These are phyloP conservation scores for Trypanosoma lewisi DNA, from an alignment of 208 protist genomes.

Conservation along the genomic window DNA sequence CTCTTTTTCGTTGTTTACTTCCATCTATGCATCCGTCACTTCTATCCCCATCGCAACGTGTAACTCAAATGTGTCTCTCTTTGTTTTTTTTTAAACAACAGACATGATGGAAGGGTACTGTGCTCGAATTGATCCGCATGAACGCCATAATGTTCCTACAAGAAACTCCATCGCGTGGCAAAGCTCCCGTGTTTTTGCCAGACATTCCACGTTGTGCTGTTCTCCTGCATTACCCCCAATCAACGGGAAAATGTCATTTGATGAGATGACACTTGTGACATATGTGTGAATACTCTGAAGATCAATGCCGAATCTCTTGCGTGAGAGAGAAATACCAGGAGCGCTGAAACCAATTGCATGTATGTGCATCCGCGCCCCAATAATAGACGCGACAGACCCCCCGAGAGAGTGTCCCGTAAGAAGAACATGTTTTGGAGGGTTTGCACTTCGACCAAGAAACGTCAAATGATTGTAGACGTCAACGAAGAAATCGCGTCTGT, in stretches of 20 bases:
- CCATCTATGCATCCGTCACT: too few species aligned
- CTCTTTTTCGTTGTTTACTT: not conserved
- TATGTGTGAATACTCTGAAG: slow-evolving; percentile 45
- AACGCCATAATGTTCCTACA: slow-evolving; percentile 68
- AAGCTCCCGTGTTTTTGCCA: slow-evolving; percentile 57
- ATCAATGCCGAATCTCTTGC: slow-evolving; percentile 49
- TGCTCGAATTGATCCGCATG: slow-evolving; percentile 58
- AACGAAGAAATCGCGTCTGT: slow-evolving; percentile 69
- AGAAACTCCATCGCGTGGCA: slow-evolving; percentile 85
- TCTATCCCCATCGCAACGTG: not conserved
- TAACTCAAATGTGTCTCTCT: not conserved
- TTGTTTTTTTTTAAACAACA: slow-evolving; percentile 33
- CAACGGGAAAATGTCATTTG: slow-evolving; percentile 71
- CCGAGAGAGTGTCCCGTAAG: slow-evolving; percentile 84
- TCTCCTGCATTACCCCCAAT: slow-evolving; percentile 66
- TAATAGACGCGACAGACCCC: slow-evolving; percentile 66
- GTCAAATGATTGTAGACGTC: slow-evolving; percentile 74
- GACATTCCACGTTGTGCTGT: slow-evolving; percentile 73
- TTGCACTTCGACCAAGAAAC: slow-evolving; percentile 36
- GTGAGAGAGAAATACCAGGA: slow-evolving; percentile 61
- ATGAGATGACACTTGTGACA: slow-evolving; percentile 58
- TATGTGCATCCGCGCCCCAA: slow-evolving; percentile 59
- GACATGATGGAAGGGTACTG: slow-evolving; percentile 48
- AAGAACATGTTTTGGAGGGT: slow-evolving; percentile 41
- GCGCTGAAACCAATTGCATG: slow-evolving; percentile 69